Base-by-base conservation (phyloP, 768 basidiomycete genomes). In the Lentinula sp. region DNA sequence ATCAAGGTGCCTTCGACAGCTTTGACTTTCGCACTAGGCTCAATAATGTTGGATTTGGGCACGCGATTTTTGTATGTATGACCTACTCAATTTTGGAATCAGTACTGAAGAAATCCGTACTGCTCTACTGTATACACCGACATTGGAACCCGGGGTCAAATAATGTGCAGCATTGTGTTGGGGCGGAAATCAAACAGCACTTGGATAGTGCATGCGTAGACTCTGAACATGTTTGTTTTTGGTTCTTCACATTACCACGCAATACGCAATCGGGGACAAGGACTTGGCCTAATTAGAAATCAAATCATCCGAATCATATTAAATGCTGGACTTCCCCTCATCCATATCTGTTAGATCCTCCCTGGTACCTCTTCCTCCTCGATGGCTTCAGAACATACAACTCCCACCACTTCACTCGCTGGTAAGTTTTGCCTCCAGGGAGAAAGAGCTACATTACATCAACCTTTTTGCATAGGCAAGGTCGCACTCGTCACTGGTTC, bases 401-500 rank as follows among this genome's bases (percentile, higher is more conserved):
- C 46, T 5, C 46, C 46, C 23, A 48, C 46, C 46, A 48, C 46
- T 12, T 48, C 46, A 10, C 46, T 48, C 9, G 18, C 46, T 20
- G 46, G 46, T 48, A 20, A 48, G 46, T 23, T 20, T 48, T 28
- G 8, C 7, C 6, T 48, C 23, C 18, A 9, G 8, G 3, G n/a
- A n/a, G 0, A 43, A n/a, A 41, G 39, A 15, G 10, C 12, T 41
- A 6, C 16, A 7, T 3, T 48, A 9, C 20, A 48, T 48, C 8
- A 23, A 8, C 0, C 46, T 48, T 23, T 28, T 20, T 1, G 3
- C 18, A 23, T 35, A 76, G 80, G 79, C 18, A 83, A 81, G 71
- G 75, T 81, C n/a, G 81, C 81, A n/a, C 70, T 86, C 51, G 78
- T 86, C 43, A 86, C 85, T 16, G 84, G 85, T 35, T 84, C 84